phyloP scores from a whole-genome alignment of 108 stramenopile genomes.

The Parietichytrium sp. region DNA sequence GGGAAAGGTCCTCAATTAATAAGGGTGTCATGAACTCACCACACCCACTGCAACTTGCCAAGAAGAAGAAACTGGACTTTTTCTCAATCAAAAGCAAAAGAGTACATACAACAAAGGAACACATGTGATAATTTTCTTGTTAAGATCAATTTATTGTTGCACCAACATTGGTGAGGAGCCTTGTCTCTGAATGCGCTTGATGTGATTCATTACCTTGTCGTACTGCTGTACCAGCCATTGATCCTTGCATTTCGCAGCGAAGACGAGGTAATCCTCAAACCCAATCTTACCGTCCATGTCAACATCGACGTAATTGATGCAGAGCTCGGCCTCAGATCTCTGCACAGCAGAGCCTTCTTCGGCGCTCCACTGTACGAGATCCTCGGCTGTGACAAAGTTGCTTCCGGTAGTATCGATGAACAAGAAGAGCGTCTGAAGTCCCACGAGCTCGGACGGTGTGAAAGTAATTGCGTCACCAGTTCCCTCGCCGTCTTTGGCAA shows the following conservation, averaged over 20 bases:
- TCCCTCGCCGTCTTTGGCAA: neutral
- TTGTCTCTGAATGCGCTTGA: neutral
- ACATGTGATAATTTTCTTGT: too few relatives aligned
- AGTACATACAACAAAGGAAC: too few relatives aligned
- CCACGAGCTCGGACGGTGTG: neutral
- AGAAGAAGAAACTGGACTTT: too few relatives aligned
- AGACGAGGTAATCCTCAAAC: constrained; percentile 26
- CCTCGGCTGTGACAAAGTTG: constrained; percentile 20
- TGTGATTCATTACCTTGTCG: neutral
- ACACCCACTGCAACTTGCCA: too few relatives aligned
- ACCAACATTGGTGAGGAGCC: neutral
- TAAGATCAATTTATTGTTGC: too few relatives aligned
- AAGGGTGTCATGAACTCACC: too few relatives aligned
- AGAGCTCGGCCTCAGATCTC: constrained; percentile 33
- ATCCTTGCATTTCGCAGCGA: constrained; percentile 34
- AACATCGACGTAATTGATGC: constrained; percentile 14
- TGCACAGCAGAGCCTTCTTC: constrained; percentile 30
- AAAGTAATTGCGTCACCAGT: neutral
- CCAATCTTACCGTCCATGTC: constrained; percentile 12
- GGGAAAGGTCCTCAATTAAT: too few relatives aligned
- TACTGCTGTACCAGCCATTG: constrained; percentile 21
- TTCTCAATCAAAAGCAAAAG: too few relatives aligned
- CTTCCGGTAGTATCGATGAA: neutral
- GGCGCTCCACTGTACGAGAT: constrained; percentile 25
- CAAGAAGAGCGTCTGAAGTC: neutral